Conservation (phyloP, 345 rosid genomes). For the Angophora floribunda region DNA sequence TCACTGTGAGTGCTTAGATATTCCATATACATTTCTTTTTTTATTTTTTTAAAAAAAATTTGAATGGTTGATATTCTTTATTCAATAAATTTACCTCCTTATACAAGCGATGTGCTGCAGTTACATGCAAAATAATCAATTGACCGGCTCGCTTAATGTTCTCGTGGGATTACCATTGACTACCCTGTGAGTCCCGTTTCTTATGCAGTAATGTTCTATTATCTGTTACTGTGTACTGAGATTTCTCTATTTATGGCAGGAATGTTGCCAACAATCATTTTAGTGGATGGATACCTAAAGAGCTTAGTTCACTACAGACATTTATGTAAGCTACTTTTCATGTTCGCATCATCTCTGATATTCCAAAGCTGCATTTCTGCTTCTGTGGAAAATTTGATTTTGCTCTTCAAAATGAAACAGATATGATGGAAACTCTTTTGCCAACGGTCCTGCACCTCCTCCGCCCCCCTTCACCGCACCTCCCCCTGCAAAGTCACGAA, state of each 20-base stretch:
- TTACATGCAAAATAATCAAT: constrained; percentile 80
- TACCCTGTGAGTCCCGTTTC: constrained; percentile 56
- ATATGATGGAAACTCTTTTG: constrained; percentile 76
- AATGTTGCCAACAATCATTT: constrained; percentile 89
- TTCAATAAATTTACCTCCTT: background rate
- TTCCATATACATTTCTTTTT: background rate
- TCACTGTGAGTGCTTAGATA: constrained; percentile 49
- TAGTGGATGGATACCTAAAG: constrained; percentile 84
- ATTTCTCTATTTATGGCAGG: constrained; percentile 28
- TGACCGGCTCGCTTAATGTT: constrained; percentile 69
- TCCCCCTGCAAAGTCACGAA: constrained; percentile 42
- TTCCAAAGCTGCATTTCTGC: background rate
- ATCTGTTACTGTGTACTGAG: background rate
- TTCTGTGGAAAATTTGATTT: constrained; percentile 1
- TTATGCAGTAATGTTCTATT: background rate
- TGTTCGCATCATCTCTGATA: background rate
- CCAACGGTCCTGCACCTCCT: constrained; percentile 73
- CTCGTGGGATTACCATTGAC: constrained; percentile 60
- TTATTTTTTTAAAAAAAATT: background rate
- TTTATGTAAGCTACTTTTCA: constrained; percentile 51
- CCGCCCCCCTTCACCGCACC: constrained; percentile 52
- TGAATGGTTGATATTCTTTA: background rate
- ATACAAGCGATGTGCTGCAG: constrained; percentile 33
- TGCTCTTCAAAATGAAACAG: constrained; percentile 35
- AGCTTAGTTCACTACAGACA: constrained; percentile 50